Conservation (phyloP, 352 stramenopile species). For the Phytophthora pinifolia region DNA sequence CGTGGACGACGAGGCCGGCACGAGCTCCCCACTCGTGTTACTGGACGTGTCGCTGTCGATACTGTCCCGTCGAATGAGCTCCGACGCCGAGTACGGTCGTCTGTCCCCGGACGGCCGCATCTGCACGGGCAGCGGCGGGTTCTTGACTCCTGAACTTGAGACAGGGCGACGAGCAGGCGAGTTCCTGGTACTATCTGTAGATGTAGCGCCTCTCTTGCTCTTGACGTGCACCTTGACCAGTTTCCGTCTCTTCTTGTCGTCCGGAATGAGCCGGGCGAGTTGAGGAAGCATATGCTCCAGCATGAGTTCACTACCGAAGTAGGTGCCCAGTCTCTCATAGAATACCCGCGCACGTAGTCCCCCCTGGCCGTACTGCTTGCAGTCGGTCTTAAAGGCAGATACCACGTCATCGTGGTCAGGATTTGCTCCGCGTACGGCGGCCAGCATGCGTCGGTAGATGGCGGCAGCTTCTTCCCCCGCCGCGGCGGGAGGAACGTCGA, state of each 20-base stretch:
- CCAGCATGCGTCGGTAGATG: conserved; percentile 85
- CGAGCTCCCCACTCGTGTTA: conserved; percentile 33
- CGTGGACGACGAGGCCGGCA: conserved; percentile 21
- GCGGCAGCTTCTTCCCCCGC: conserved; percentile 65
- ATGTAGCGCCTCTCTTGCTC: conserved; percentile 12
- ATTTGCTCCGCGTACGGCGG: conserved; percentile 73
- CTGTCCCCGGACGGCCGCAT: conserved; percentile 29
- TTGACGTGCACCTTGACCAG: conserved; percentile 62
- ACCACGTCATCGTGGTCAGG: conserved; percentile 72
- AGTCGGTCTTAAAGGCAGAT: conserved; percentile 75
- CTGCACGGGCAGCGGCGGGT: conserved; percentile 17
- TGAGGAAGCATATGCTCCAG: conserved; percentile 82
- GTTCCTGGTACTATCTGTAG: not conserved
- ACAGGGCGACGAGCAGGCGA: conserved; percentile 28
- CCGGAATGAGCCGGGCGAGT: conserved; percentile 71
- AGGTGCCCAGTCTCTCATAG: conserved; percentile 50
- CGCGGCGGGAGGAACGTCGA: conserved; percentile 56
- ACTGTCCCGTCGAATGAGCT: conserved; percentile 44
- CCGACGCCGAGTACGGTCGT: conserved; percentile 43
- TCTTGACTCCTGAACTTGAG: conserved; percentile 37
- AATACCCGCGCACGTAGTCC: conserved; percentile 65
- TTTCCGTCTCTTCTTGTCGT: conserved; percentile 77
- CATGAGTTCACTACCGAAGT: conserved; percentile 77
- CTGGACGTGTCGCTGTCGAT: conserved; percentile 45
- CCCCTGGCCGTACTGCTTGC: conserved; percentile 72